phyloP scores from a whole-genome alignment of 345 rosid species.

The Melastoma malabathricum region DNA sequence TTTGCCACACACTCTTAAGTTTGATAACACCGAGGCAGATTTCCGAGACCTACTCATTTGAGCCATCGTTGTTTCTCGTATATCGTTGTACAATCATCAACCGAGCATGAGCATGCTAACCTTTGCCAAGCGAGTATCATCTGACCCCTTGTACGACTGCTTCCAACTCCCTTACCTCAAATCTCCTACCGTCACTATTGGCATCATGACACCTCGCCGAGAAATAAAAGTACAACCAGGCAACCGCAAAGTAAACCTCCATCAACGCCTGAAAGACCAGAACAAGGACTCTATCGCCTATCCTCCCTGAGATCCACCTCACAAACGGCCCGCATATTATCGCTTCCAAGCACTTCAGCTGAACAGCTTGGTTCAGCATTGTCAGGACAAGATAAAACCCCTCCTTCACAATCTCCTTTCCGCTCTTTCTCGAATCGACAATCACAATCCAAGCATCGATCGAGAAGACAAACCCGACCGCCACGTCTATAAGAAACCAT shows the following conservation, averaged over 20 bases:
- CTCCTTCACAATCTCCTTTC: constrained; percentile 80
- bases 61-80: no score
- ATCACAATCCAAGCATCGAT: constrained; percentile 82
- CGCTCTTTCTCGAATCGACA: constrained; percentile 69
- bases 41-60: no score
- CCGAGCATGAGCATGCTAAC: no score
- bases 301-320: constrained; percentile 37
- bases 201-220: constrained; percentile 68
- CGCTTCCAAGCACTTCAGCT: constrained; percentile 69
- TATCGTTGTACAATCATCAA: no score
- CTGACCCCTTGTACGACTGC: constrained; percentile 63
- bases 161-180: constrained; percentile 80
- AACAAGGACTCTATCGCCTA: constrained; percentile 47
- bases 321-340: constrained; percentile 63
- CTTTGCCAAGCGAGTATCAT: constrained; percentile 20
- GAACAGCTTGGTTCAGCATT: constrained; percentile 63
- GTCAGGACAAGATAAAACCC: constrained; percentile 69
- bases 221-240: constrained; percentile 77
- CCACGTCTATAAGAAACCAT: constrained; percentile 71
- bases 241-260: constrained; percentile 86
- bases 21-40: no score
- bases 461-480: constrained; percentile 46
- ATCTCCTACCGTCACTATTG: constrained; percentile 49
- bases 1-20: no score
- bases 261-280: constrained; percentile 47